Evolutionary conservation across 1,139 yeast genomes (phyloP), one percentile per base, ranked within the genome.

Genomic region (Blastobotrys petasosporus): DNA sequence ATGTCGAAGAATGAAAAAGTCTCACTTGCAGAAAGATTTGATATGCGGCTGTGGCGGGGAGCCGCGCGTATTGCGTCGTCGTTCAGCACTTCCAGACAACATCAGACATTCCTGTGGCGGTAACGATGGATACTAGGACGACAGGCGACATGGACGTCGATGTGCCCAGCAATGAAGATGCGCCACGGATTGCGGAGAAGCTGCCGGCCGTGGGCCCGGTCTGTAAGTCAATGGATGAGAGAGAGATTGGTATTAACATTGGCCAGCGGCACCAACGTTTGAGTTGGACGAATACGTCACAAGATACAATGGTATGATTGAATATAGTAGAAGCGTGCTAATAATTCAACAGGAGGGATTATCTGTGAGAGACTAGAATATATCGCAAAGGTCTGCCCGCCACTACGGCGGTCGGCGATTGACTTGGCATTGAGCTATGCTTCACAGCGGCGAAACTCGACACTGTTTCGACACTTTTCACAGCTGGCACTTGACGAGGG

Each of bases 221-320:
- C 25, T 20, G 25, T 20, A 20, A 20, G 25, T 4, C 25, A 20
- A 4, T 20, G 4, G 25, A 4, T 20, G 25, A 4, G 25, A 20
- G 7, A 4, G 25, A 20, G 25, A 20, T 7, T 20, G n/a, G 6
- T 20, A 7, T 20, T 20, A 20, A 20, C 25, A 20, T 7, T 20
- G 25, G 7, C 23, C 10, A 28, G 45, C 37, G 4, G 11, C 28
- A 8, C 42, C 49, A n/a, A 15, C 40, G 2, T 46, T 25, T 28
- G 38, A 39, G 11, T 16, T 46, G 30, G 25, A 16, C 12, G 38
- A 38, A 5, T 46, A 45, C 16, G n/a, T 34, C 8, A 10, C 23
- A 29, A 36, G 33, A 16, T 45, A 45, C 30, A 23, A 37, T 5
- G 48, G 44, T 20, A 32, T 28, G 32, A 36, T 34, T 20, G 33